A percentile compares a stretch with the other conserved stretches of the same genome.
Conservation (phyloP, 202 grass and related monocot genomes). For the Zizania palustris region DNA sequence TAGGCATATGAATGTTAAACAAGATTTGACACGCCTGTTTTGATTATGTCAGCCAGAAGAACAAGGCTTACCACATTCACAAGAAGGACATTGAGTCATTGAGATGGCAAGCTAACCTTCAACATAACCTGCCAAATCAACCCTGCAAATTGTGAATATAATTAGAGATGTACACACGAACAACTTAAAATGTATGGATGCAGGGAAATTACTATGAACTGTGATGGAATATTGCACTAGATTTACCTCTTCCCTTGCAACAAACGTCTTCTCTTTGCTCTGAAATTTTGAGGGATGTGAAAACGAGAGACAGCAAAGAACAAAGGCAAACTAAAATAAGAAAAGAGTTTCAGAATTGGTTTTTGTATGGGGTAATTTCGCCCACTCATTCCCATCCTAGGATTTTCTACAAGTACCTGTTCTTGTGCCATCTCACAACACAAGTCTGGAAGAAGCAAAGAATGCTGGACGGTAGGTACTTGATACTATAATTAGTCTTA, state of each 20-base stretch:
- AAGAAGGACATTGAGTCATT: conserved; percentile 11
- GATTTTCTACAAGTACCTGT: conserved; percentile 36
- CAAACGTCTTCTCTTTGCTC: conserved; percentile 1
- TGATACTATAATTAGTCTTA: conserved; percentile 42
- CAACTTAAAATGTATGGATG: neutral
- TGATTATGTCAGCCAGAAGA: neutral
- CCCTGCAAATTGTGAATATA: neutral
- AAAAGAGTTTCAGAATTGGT: neutral
- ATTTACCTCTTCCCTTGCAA: conserved; percentile 31
- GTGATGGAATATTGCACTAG: neutral
- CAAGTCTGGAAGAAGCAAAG: conserved; percentile 6
- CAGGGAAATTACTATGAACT: neutral
- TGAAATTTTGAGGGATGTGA: neutral
- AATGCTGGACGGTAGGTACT: neutral
- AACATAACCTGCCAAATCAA: neutral
- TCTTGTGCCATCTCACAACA: neutral
- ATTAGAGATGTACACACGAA: neutral
- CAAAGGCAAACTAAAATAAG: neutral
- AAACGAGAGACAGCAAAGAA: neutral
- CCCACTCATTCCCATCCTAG: conserved; percentile 44
- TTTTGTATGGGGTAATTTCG: conserved; percentile 21
- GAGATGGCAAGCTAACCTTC: neutral
- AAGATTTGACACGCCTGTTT: neutral
- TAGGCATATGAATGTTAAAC: neutral
- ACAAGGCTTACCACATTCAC: conserved; percentile 36